Conservation (phyloP, 1,139 yeast genomes). For the Petasospora fabianii region DNA sequence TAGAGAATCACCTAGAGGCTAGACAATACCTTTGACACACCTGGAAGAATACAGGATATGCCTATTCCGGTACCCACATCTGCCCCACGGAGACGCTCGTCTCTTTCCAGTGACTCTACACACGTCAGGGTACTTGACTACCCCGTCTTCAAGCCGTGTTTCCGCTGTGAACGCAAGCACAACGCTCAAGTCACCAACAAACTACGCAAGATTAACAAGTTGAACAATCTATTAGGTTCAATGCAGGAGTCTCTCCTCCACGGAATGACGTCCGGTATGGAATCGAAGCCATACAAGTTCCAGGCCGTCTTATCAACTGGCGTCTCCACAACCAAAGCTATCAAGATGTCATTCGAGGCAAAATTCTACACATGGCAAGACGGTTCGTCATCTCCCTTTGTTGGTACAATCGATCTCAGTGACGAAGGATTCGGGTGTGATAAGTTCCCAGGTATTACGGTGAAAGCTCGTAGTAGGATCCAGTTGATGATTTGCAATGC, state of each 20-base stretch:
- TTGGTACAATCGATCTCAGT: conserved; percentile 9
- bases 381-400: conserved; percentile 25
- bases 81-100: conserved; percentile 13
- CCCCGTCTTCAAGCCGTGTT: conserved; percentile 5
- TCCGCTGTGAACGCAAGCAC: conserved; percentile 7
- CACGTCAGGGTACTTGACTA: background rate
- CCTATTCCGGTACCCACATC: conserved; percentile 2
- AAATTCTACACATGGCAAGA: conserved; percentile 34
- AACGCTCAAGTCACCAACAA: background rate
- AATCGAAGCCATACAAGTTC: conserved; percentile 13
- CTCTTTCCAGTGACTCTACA: conserved; percentile 10
- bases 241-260: conserved; percentile 14
- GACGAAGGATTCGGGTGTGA: conserved; percentile 8
- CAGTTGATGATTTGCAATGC: conserved; percentile 40
- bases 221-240: conserved; percentile 10
- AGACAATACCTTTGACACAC: no score
- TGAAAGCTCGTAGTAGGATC: conserved; percentile 38
- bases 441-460: conserved; percentile 35
- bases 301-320: conserved; percentile 8
- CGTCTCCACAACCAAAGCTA: conserved; percentile 1
- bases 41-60: background rate
- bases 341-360: conserved; percentile 30
- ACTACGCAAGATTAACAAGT: background rate
- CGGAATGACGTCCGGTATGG: conserved; percentile 15
- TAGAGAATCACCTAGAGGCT: no score